Conservation (phyloP, 2,329 filamentous ascomycete species). For the Phialocephala subalpina region DNA sequence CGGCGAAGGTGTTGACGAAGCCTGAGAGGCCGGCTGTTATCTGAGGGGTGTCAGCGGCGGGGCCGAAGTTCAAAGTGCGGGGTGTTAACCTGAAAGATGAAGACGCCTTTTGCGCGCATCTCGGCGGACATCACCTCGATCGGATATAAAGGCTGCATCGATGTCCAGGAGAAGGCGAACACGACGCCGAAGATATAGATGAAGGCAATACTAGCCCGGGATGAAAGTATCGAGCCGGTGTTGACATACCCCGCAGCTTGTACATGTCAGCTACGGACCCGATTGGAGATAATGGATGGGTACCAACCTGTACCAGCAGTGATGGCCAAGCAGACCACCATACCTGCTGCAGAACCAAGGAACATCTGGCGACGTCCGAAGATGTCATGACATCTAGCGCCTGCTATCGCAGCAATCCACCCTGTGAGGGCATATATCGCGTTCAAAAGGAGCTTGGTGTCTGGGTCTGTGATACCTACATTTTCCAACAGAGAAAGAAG, state of each 20-base stretch:
- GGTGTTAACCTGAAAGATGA: not conserved
- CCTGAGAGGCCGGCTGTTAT: constrained; percentile 2
- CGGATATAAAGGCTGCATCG: not conserved
- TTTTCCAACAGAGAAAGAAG: too few species aligned
- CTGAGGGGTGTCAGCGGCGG: not conserved
- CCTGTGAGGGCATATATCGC: too few species aligned
- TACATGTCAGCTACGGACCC: not conserved
- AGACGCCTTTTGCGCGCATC: not conserved
- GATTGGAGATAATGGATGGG: not conserved
- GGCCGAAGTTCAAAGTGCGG: not conserved
- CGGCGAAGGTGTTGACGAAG: too few species aligned
- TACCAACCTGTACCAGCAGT: constrained; percentile 5
- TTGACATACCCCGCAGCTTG: constrained; percentile 1
- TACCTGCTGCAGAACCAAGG: too few species aligned
- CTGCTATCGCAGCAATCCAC: too few species aligned
- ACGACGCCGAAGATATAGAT: constrained; percentile 1
- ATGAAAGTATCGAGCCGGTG: not conserved
- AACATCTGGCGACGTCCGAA: too few species aligned
- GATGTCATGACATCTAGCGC: too few species aligned
- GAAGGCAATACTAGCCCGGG: not conserved
- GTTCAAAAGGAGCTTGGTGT: too few species aligned
- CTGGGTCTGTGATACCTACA: too few species aligned
- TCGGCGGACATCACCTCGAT: constrained; percentile 1
- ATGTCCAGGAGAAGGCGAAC: not conserved
- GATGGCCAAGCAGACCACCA: constrained; percentile 3